phyloP scores from a whole-genome alignment of 2,329 filamentous ascomycete species.

The Trematosphaeria pertusa region DNA sequence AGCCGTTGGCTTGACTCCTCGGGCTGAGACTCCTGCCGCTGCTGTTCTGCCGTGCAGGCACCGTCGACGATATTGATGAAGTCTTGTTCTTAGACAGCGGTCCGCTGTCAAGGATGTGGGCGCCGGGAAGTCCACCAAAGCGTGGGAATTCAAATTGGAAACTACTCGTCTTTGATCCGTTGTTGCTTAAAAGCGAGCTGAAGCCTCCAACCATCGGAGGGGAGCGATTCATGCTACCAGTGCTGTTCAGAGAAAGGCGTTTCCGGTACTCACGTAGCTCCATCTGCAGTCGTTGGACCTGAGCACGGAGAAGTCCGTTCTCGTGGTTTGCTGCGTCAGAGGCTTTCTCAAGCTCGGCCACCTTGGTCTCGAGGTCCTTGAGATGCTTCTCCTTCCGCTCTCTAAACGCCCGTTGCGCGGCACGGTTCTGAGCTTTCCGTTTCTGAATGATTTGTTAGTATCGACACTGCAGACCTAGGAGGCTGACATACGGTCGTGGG shows the following conservation, averaged over 20 bases:
- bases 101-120: slow-evolving; percentile 60
- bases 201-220: slow-evolving; percentile 54
- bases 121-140: slow-evolving; percentile 76
- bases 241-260: slow-evolving; percentile 70
- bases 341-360: slow-evolving; percentile 74
- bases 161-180: slow-evolving; percentile 74
- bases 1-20: slow-evolving; percentile 32
- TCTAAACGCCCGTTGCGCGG: slow-evolving; percentile 67
- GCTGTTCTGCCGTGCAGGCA: slow-evolving; percentile 42
- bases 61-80: slow-evolving; percentile 27
- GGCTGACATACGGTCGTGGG: slow-evolving; percentile 82
- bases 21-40: slow-evolving; percentile 47
- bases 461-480: slow-evolving; percentile 6
- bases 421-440: slow-evolving; percentile 80
- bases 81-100: slow-evolving; percentile 44
- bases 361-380: slow-evolving; percentile 73
- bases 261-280: slow-evolving; percentile 93
- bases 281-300: slow-evolving; percentile 84
- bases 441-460: slow-evolving; percentile 66
- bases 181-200: slow-evolving; percentile 55
- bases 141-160: slow-evolving; percentile 97
- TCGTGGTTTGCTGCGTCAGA: slow-evolving; percentile 85
- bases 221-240: slow-evolving; percentile 55
- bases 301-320: slow-evolving; percentile 81
- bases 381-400: slow-evolving; percentile 71